phyloP scores from a whole-genome alignment of 768 basidiomycete species.

The Cytidiella melzeri region DNA sequence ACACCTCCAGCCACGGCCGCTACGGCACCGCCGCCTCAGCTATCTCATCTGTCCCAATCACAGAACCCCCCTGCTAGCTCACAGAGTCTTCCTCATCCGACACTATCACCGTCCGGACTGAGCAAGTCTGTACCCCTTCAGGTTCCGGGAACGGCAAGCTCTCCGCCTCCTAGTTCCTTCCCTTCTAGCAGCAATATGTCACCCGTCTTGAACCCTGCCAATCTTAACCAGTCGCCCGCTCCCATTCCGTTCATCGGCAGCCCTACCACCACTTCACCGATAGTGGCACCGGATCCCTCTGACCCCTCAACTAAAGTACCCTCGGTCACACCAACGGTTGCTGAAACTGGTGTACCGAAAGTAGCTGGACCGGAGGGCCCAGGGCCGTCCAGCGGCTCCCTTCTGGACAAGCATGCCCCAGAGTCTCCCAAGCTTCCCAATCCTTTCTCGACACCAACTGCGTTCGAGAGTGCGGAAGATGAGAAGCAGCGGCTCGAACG shows the following conservation, averaged over 20 bases:
- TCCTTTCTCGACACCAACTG: background rate
- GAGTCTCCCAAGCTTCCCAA: background rate
- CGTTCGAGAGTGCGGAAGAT: slow-evolving; percentile 46
- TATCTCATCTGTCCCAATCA: slow-evolving; percentile 12
- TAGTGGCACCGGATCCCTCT: slow-evolving; percentile 25
- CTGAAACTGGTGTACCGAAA: slow-evolving; percentile 74
- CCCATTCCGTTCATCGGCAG: slow-evolving; percentile 14
- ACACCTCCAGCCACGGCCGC: slow-evolving; percentile 33
- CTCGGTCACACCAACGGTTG: slow-evolving; percentile 52
- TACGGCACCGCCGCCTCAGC: slow-evolving; percentile 9
- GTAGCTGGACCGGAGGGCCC: slow-evolving; percentile 52
- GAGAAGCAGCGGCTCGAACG: slow-evolving; percentile 54
- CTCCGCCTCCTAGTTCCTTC: background rate
- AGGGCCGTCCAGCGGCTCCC: slow-evolving; percentile 60
- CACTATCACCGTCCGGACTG: slow-evolving; percentile 2
- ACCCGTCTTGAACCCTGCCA: slow-evolving; percentile 25
- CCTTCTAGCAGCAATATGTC: slow-evolving; percentile 14
- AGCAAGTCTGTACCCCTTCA: slow-evolving; percentile 1
- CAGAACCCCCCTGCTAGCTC: slow-evolving; percentile 4
- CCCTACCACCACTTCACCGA: slow-evolving; percentile 14
- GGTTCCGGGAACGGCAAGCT: background rate
- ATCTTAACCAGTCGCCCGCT: slow-evolving; percentile 25
- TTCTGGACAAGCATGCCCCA: slow-evolving; percentile 40
- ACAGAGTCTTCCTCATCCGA: slow-evolving; percentile 2
- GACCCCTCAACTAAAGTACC: slow-evolving; percentile 26